Percentiles rank a stretch among this genome's conserved stretches.
phyloP scores from a whole-genome alignment of 371 early-diverging fungal genomes.

The Mucor plumbeus region DNA sequence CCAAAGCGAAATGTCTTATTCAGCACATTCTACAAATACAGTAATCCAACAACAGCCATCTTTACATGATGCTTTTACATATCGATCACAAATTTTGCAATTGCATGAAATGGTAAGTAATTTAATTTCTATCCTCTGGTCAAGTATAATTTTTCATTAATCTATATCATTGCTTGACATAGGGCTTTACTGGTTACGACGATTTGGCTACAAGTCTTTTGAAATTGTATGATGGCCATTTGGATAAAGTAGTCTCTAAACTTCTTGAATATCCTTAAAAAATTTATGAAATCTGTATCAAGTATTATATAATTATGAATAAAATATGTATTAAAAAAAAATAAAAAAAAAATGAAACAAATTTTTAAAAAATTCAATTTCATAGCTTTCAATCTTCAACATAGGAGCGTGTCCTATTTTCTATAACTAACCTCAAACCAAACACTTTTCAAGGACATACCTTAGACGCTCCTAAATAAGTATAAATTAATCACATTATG shows the following conservation, averaged over 20 bases:
- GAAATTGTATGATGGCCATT: conserved; percentile 28
- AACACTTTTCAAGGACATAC: too few species aligned
- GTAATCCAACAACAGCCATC: neutral
- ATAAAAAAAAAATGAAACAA: too few species aligned
- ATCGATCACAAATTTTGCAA: conserved; percentile 30
- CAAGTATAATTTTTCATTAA: too few species aligned
- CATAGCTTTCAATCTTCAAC: too few species aligned
- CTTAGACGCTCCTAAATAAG: too few species aligned
- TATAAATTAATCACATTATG: too few species aligned
- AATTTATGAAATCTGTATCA: neutral
- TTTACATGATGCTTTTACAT: conserved; percentile 4
- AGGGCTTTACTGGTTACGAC: conserved; percentile 45
- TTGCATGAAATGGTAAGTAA: conserved; percentile 48
- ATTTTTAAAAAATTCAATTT: too few species aligned
- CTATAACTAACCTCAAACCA: too few species aligned
- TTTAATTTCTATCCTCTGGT: neutral
- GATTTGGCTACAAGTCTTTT: conserved; percentile 36
- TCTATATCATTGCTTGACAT: neutral
- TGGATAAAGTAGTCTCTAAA: conserved; percentile 37
- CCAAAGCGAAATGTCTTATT: neutral
- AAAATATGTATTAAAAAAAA: conserved; percentile 5
- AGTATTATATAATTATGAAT: neutral
- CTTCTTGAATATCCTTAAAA: conserved; percentile 33
- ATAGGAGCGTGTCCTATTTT: too few species aligned
- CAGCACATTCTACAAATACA: conserved; percentile 4